Evolutionary conservation across 2,329 filamentous ascomycete species (phyloP).

Genomic region (Setomelanomma holmii): DNA sequence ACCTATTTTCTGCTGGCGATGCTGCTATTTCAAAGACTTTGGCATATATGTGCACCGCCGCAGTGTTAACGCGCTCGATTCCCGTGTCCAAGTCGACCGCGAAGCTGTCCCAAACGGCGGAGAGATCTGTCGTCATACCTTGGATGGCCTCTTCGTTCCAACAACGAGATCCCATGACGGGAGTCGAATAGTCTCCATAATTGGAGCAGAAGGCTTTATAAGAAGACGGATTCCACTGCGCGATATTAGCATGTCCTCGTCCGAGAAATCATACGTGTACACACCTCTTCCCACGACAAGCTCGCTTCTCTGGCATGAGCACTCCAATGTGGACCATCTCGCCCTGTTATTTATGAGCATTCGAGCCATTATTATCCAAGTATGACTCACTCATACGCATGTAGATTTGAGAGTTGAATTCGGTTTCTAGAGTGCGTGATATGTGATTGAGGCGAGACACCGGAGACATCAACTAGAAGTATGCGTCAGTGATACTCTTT

Average conservation of each 20-base stretch:
- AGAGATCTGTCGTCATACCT: slow-evolving; percentile 47
- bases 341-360: slow-evolving; percentile 14
- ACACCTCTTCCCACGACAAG: slow-evolving; percentile 46
- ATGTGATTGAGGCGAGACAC: slow-evolving; percentile 16
- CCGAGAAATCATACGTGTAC: slow-evolving; percentile 33
- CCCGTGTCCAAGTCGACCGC: slow-evolving; percentile 10
- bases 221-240: slow-evolving; percentile 27
- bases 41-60: slow-evolving; percentile 14
- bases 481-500: slow-evolving; percentile 11
- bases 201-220: slow-evolving; percentile 56
- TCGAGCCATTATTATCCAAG: background rate
- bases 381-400: slow-evolving; percentile 16
- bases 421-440: slow-evolving; percentile 6
- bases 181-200: slow-evolving; percentile 48
- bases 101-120: slow-evolving; percentile 42
- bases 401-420: slow-evolving; percentile 16
- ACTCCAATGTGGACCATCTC: slow-evolving; percentile 35
- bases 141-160: slow-evolving; percentile 58
- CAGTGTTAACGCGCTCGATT: slow-evolving; percentile 11
- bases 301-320: slow-evolving; percentile 35
- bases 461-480: slow-evolving; percentile 24
- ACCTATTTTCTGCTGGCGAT: background rate
- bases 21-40: slow-evolving; percentile 5
- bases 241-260: slow-evolving; percentile 2
- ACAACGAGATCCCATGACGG: slow-evolving; percentile 32